Conservation (phyloP, 2,329 filamentous ascomycete genomes). For the Pseudogymnoascus sp. region DNA sequence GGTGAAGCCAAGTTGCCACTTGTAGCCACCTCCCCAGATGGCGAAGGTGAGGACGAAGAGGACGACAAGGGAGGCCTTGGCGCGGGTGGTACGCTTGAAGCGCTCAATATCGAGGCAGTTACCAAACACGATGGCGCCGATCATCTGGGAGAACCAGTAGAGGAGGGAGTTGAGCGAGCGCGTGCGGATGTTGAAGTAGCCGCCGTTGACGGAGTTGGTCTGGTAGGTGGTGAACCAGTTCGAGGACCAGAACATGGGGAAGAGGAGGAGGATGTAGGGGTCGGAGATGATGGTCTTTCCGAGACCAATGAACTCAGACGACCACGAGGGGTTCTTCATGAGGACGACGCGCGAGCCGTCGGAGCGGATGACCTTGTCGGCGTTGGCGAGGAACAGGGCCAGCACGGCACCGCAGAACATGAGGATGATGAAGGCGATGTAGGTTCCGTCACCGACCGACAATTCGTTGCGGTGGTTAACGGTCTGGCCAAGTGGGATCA, state of each 20-base stretch:
- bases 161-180: constrained; percentile 68
- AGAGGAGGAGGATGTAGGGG: constrained; percentile 65
- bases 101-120: constrained; percentile 56
- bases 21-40: constrained; percentile 79
- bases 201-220: constrained; percentile 64
- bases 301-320: constrained; percentile 68
- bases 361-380: constrained; percentile 61
- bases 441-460: constrained; percentile 66
- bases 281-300: constrained; percentile 64
- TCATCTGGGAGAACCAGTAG: constrained; percentile 74
- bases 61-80: constrained; percentile 52
- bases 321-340: constrained; percentile 87
- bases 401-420: constrained; percentile 66
- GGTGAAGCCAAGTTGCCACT: constrained; percentile 46
- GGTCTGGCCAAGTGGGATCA: constrained; percentile 67
- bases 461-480: constrained; percentile 45
- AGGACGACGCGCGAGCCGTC: constrained; percentile 76
- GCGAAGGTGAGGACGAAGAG: constrained; percentile 65
- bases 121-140: constrained; percentile 67
- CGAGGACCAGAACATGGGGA: constrained; percentile 74
- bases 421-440: constrained; percentile 79
- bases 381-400: constrained; percentile 62
- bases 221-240: constrained; percentile 80
- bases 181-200: constrained; percentile 66
- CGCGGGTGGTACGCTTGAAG: constrained; percentile 58